A percentile compares a stretch with the other conserved stretches of the same genome.
These are phyloP conservation scores for Pleurotus sapidus DNA, from an alignment of 768 basidiomycete species.

Conservation along the genomic window DNA sequence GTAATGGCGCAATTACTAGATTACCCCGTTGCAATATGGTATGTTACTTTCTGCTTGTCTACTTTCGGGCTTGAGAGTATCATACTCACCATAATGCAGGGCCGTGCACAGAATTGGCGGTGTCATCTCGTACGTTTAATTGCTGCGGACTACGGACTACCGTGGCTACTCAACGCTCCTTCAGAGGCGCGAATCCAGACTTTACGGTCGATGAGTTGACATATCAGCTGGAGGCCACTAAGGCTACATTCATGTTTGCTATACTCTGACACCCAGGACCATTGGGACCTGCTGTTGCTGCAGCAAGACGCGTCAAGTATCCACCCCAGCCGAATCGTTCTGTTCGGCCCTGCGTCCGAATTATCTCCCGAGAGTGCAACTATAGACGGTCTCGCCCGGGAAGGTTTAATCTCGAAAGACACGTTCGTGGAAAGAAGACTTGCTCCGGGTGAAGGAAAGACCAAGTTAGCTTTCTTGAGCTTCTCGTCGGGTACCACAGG, in stretches of 20 bases:
- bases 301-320: slow-evolving; percentile 35
- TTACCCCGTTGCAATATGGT: slow-evolving; percentile 51
- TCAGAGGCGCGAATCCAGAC: slow-evolving; percentile 13
- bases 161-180: slow-evolving; percentile 6
- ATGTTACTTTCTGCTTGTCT: not conserved
- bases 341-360: slow-evolving; percentile 29
- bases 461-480: slow-evolving; percentile 66
- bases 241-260: slow-evolving; percentile 45
- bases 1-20: slow-evolving; percentile 27
- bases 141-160: not conserved
- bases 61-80: not conserved
- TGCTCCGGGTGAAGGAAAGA: slow-evolving; percentile 57
- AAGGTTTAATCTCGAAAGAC: slow-evolving; percentile 37
- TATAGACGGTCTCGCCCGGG: slow-evolving; percentile 43
- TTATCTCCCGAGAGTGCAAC: not conserved
- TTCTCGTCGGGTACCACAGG: slow-evolving; percentile 79
- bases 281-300: slow-evolving; percentile 33
- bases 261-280: slow-evolving; percentile 41
- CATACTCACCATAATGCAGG: not conserved
- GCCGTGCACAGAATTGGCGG: slow-evolving; percentile 24
- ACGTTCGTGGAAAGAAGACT: slow-evolving; percentile 50
- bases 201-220: slow-evolving; percentile 12
- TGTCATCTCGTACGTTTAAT: slow-evolving; percentile 14
- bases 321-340: slow-evolving; percentile 37
- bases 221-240: slow-evolving; percentile 12